phyloP scores from a whole-genome alignment of 2,329 filamentous ascomycete genomes.

The Fusarium heterosporum region DNA sequence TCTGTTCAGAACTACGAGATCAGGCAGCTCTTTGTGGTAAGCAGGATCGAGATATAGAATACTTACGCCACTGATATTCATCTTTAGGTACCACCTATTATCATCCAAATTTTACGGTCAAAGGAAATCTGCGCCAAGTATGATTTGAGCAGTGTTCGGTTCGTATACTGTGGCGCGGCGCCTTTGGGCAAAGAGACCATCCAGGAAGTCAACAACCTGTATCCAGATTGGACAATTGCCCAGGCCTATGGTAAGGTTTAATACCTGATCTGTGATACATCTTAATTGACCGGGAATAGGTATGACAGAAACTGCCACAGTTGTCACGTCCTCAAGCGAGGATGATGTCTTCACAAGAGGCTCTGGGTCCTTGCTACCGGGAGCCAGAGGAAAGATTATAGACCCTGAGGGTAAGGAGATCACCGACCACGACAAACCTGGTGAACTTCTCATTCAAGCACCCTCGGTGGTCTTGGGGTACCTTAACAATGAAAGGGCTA shows the following conservation, averaged over 20 bases:
- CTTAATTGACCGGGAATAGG: slow-evolving; percentile 55
- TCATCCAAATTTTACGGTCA: slow-evolving; percentile 22
- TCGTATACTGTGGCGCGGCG: slow-evolving; percentile 62
- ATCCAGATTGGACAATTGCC: slow-evolving; percentile 72
- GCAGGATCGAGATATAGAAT: fast-evolving
- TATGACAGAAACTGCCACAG: slow-evolving; percentile 45
- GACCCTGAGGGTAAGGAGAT: slow-evolving; percentile 75
- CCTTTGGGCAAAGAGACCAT: slow-evolving; percentile 78
- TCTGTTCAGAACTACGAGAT: slow-evolving; percentile 26
- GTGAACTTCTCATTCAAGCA: slow-evolving; percentile 84
- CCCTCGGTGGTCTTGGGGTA: slow-evolving; percentile 86
- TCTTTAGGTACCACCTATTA: slow-evolving; percentile 14
- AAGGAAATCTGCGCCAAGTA: slow-evolving; percentile 23
- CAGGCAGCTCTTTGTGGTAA: slow-evolving; percentile 22
- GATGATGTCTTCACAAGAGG: slow-evolving; percentile 75
- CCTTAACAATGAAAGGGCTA: slow-evolving; percentile 86
- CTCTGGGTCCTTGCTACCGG: slow-evolving; percentile 74
- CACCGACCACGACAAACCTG: slow-evolving; percentile 75
- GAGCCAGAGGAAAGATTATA: slow-evolving; percentile 71
- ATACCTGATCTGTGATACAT: slow-evolving; percentile 50
- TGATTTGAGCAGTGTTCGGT: slow-evolving; percentile 20
- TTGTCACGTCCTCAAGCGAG: slow-evolving; percentile 55
- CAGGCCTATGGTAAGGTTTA: slow-evolving; percentile 75
- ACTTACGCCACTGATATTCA: fast-evolving
- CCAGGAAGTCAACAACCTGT: slow-evolving; percentile 68